Evolutionary conservation across 202 grass and related monocot species (phyloP), one percentile per base, ranked within the genome.

Genomic region (Cymbopogon flexuosus): DNA sequence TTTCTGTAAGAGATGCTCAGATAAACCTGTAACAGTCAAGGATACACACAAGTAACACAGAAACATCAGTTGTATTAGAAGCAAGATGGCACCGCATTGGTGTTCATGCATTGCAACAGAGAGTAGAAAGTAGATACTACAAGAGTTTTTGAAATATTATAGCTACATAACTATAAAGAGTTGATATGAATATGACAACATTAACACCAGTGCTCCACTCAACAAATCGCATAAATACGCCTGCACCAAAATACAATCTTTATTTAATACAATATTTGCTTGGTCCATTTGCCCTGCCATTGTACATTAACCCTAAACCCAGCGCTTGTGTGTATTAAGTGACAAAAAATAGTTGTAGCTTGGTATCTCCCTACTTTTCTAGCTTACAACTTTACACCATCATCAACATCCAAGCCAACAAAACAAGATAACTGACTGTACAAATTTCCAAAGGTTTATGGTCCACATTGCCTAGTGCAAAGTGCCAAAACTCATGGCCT

Each of bases 281-380:
- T 65, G 62, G 33, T 72, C 41, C 69, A 80, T 37, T 60, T 83
- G 46, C 73, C 41, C 54, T 22, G 5, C 31, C 12, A 70, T 22
- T 65, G 24, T 73, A 71, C 68, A 71, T 72, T 59, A 73, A 5
- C 45, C 0, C 39, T 19, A 77, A 21, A 52, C 70, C 58, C 64
- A 78, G 18, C 58, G 78, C 5, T 58, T 80, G 4, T 57, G 3
- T 56, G 21, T 66, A 59, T 61, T 34, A 42, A 45, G 58, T 51
- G 2, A 18, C 27, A 81, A 52, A 35, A 77, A 45, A 37, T 1
- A 14, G 24, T 15, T 62, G 10, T 67, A 51, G 57, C 49, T 75
- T 10, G 70, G 80, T 67, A 65, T 66, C 78, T 62, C n/a, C 81
- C 62, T 51, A 78, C 51, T 77, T 84, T 77, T 84, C 65, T 63